These are phyloP conservation scores for Ceratorhiza oryzae-sativae DNA, from an alignment of 1,284 basidiomycete species.

Conservation along the genomic window DNA sequence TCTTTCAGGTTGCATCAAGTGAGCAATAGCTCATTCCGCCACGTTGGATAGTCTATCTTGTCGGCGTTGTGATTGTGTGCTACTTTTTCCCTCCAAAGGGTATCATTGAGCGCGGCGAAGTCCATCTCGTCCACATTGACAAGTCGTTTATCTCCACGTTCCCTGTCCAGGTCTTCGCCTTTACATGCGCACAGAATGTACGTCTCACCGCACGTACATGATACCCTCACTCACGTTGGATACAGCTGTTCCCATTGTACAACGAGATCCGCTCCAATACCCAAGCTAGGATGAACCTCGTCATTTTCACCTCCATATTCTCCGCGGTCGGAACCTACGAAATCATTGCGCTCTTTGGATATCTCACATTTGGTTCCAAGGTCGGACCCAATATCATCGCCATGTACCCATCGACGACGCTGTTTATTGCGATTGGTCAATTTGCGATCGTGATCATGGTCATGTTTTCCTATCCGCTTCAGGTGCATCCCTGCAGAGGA, in stretches of 20 bases:
- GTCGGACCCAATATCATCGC: slow-evolving; percentile 91
- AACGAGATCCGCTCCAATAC: slow-evolving; percentile 89
- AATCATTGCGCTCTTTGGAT: slow-evolving; percentile 85
- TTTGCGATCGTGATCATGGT: slow-evolving; percentile 92
- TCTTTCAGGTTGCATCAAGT: slow-evolving; percentile 33
- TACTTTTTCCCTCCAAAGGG: slow-evolving; percentile 75
- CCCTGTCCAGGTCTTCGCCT: slow-evolving; percentile 96
- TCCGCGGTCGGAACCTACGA: slow-evolving; percentile 81
- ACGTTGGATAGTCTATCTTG: slow-evolving; percentile 65
- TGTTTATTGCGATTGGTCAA: slow-evolving; percentile 93
- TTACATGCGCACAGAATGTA: slow-evolving; percentile 91
- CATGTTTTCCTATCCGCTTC: slow-evolving; percentile 90
- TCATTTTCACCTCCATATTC: slow-evolving; percentile 87
- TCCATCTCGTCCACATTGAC: slow-evolving; percentile 73
- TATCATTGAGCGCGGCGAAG: slow-evolving; percentile 66
- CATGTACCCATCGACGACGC: slow-evolving; percentile 92
- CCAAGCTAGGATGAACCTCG: slow-evolving; percentile 84
- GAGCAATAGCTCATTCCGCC: background rate
- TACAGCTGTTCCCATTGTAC: slow-evolving; percentile 87
- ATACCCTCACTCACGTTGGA: slow-evolving; percentile 44
- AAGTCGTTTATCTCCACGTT: slow-evolving; percentile 84
- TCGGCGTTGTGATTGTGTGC: slow-evolving; percentile 74
- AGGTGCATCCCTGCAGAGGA: slow-evolving; percentile 92
- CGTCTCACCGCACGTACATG: slow-evolving; percentile 46
- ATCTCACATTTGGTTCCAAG: slow-evolving; percentile 92